Conservation (phyloP, 495 filamentous ascomycete species). For the Collariella sp. region DNA sequence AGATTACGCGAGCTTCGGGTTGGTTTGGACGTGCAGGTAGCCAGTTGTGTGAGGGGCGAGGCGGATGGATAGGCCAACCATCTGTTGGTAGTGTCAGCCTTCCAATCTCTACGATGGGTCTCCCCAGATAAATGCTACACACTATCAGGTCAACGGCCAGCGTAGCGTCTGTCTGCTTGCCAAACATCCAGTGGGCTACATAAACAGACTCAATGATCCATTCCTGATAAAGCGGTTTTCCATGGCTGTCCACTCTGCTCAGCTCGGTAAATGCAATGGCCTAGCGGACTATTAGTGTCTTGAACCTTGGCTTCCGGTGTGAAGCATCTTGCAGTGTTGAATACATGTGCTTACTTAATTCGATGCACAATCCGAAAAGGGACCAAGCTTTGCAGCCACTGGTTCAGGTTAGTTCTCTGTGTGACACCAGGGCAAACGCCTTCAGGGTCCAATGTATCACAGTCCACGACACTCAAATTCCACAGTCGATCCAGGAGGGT, state of each 20-base stretch:
- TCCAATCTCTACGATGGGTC: background rate
- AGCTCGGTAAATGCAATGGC: constrained; percentile 55
- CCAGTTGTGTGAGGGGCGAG: constrained; percentile 47
- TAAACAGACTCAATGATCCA: constrained; percentile 40
- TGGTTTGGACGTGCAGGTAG: constrained; percentile 52
- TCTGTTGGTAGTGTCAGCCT: constrained; percentile 3
- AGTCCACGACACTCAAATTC: constrained; percentile 46
- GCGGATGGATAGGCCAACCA: constrained; percentile 36
- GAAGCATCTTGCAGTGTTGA: background rate
- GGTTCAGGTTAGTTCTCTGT: constrained; percentile 2
- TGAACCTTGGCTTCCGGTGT: background rate
- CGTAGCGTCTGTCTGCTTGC: constrained; percentile 32
- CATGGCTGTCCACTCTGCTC: constrained; percentile 21
- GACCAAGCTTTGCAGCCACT: constrained; percentile 50
- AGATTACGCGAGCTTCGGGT: constrained; percentile 49
- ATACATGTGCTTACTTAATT: constrained; percentile 45
- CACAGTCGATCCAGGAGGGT: constrained; percentile 33
- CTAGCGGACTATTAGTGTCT: constrained; percentile 20
- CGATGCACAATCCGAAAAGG: constrained; percentile 58
- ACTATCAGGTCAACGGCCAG: constrained; percentile 52
- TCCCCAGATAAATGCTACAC: constrained; percentile 11
- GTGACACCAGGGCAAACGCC: background rate
- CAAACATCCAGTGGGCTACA: constrained; percentile 31
- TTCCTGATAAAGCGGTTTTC: constrained; percentile 37
- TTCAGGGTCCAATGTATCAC: constrained; percentile 50